Evolutionary conservation across 306 rosid species (phyloP).

Genomic region (Quercus variabilis): DNA sequence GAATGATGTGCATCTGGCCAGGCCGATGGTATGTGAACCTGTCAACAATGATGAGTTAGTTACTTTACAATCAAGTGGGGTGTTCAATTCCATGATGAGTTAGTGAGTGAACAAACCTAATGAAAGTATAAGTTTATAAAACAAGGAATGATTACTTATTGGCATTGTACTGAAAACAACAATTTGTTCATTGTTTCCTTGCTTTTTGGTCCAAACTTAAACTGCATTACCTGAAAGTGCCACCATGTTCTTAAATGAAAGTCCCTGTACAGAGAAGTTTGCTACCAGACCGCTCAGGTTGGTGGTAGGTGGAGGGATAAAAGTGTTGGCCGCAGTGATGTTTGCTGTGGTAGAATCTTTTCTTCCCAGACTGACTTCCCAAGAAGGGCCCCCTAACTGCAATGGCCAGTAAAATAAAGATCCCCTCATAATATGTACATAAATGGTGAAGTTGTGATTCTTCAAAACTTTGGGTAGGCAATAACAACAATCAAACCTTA

Average conservation of each 20-base stretch:
- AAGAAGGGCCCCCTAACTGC: slow-evolving; percentile 60
- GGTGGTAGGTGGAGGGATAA: slow-evolving; percentile 34
- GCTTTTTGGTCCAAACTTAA: background rate
- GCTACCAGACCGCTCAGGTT: slow-evolving; percentile 17
- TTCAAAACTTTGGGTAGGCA: no score
- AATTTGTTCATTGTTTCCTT: background rate
- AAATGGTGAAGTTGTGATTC: no score
- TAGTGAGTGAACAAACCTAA: no score
- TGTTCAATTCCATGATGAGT: background rate
- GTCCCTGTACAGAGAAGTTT: slow-evolving; percentile 44
- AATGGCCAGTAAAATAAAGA: slow-evolving; percentile 1
- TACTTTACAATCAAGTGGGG: background rate
- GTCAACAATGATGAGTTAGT: background rate
- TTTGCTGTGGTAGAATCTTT: slow-evolving; percentile 60
- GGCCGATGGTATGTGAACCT: slow-evolving; percentile 62
- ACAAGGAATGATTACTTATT: background rate
- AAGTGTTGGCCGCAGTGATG: slow-evolving; percentile 38
- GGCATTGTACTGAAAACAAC: background rate
- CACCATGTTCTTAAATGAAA: slow-evolving; percentile 46
- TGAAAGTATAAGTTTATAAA: background rate
- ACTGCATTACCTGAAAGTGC: slow-evolving; percentile 48
- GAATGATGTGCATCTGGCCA: slow-evolving; percentile 42
- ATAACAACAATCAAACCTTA: no score
- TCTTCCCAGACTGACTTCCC: slow-evolving; percentile 59
- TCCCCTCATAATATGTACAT: background rate